phyloP scores from a whole-genome alignment of 257 asterid genomes.

The Solanum pinnatisectum region DNA sequence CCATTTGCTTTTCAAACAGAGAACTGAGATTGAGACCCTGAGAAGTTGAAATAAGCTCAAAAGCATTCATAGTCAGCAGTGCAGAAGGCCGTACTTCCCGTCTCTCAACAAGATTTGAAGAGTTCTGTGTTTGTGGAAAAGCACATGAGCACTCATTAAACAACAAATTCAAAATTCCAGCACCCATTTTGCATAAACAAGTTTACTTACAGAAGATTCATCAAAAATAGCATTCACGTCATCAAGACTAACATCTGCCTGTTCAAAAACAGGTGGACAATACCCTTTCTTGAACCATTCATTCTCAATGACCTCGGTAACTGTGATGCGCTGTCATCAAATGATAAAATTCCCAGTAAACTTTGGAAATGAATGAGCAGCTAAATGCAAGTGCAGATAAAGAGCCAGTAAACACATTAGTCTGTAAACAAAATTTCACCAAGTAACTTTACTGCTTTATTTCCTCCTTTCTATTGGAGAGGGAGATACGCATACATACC shows the following conservation, averaged over 20 bases:
- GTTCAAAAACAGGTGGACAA: constrained; percentile 60
- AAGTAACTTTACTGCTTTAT: not conserved
- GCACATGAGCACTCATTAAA: not conserved
- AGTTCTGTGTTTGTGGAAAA: constrained; percentile 26
- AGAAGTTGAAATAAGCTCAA: constrained; percentile 92
- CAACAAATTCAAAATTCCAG: not conserved
- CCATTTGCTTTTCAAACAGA: constrained; percentile 94
- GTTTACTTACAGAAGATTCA: constrained; percentile 46
- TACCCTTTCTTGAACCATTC: constrained; percentile 99
- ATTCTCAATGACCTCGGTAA: constrained; percentile 58
- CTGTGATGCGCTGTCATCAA: constrained; percentile 67
- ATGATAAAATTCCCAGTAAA: not conserved
- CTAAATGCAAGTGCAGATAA: not conserved
- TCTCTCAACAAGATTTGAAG: constrained; percentile 76
- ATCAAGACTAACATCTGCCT: constrained; percentile 76
- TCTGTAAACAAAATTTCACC: not conserved
- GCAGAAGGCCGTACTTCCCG: constrained; percentile 50
- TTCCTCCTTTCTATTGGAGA: not conserved
- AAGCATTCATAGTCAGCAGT: constrained; percentile 84
- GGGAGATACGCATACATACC: constrained; percentile 33
- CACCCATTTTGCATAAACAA: not conserved
- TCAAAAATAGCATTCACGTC: constrained; percentile 71
- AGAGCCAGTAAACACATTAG: not conserved
- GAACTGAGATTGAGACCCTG: constrained; percentile 90
- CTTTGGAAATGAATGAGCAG: not conserved